These are phyloP conservation scores for Ogataea dorogensis DNA, from an alignment of 805 yeast genomes.

Conservation along the genomic window DNA sequence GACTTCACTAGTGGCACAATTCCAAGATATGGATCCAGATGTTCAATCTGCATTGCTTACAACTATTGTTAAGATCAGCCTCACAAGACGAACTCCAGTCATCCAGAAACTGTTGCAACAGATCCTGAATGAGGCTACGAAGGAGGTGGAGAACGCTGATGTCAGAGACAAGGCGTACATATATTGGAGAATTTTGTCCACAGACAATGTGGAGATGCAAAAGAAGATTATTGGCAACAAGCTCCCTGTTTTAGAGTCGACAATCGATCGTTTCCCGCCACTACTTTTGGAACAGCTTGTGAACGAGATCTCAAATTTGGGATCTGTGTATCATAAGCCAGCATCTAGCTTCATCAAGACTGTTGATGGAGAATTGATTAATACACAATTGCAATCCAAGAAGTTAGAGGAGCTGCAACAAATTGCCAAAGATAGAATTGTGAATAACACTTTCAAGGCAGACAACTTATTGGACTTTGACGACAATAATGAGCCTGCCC, in stretches of 20 bases:
- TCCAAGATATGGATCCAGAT: slow-evolving; percentile 55
- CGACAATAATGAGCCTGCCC: slow-evolving; percentile 46
- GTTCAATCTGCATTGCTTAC: slow-evolving; percentile 62
- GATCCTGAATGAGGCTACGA: slow-evolving; percentile 61
- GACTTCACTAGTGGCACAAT: slow-evolving; percentile 46
- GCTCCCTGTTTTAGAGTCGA: slow-evolving; percentile 69
- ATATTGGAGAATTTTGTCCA: slow-evolving; percentile 74
- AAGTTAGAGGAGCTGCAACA: slow-evolving; percentile 76
- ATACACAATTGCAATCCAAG: slow-evolving; percentile 40
- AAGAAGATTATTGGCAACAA: slow-evolving; percentile 55
- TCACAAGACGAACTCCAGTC: slow-evolving; percentile 33
- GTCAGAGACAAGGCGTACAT: slow-evolving; percentile 77
- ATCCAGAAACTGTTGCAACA: slow-evolving; percentile 50
- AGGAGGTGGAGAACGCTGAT: slow-evolving; percentile 67
- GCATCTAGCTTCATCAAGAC: slow-evolving; percentile 53
- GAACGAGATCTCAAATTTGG: slow-evolving; percentile 75
- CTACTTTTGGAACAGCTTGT: slow-evolving; percentile 65
- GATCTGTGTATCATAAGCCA: slow-evolving; percentile 89
- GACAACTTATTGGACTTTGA: slow-evolving; percentile 87
- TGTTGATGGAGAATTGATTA: slow-evolving; percentile 19
- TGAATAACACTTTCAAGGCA: slow-evolving; percentile 54
- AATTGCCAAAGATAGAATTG: slow-evolving; percentile 74
- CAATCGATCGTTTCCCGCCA: slow-evolving; percentile 71
- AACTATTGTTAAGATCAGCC: slow-evolving; percentile 57
- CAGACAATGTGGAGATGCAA: slow-evolving; percentile 40